phyloP scores from a whole-genome alignment of 1,284 basidiomycete species.

The Ustilago loliicola region DNA sequence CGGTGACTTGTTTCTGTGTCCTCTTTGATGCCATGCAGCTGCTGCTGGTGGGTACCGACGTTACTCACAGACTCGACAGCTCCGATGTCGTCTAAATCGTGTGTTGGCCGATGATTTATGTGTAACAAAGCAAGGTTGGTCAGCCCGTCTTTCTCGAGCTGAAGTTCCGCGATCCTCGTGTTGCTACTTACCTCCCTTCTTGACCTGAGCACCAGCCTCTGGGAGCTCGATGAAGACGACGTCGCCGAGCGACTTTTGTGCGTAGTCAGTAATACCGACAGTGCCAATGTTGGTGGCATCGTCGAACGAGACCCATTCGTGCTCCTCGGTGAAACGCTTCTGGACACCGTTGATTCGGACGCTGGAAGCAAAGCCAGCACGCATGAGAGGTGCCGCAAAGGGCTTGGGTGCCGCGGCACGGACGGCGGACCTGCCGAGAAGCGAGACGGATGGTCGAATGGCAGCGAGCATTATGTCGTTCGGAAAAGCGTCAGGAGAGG shows the following conservation, averaged over 20 bases:
- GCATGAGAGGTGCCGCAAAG: slow-evolving; percentile 25
- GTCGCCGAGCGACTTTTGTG: slow-evolving; percentile 91
- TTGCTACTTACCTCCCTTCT: slow-evolving; percentile 79
- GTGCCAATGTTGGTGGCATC: slow-evolving; percentile 83
- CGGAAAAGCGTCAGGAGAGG: not conserved
- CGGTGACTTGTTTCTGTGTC: not conserved
- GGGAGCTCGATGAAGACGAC: slow-evolving; percentile 98
- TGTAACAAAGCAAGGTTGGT: not conserved
- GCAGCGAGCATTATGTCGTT: slow-evolving; percentile 32
- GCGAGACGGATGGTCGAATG: slow-evolving; percentile 31
- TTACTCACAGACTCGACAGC: slow-evolving; percentile 86
- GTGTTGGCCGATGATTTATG: not conserved
- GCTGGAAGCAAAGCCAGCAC: slow-evolving; percentile 46
- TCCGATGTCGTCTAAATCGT: slow-evolving; percentile 84
- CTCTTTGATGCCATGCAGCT: not conserved
- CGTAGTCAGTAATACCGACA: slow-evolving; percentile 92
- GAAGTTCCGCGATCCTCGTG: not conserved
- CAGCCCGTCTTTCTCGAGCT: not conserved
- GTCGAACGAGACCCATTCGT: slow-evolving; percentile 90
- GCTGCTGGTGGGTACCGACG: no score
- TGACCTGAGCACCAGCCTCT: slow-evolving; percentile 77
- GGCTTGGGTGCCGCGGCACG: slow-evolving; percentile 38
- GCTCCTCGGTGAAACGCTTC: slow-evolving; percentile 79
- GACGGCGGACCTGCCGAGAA: slow-evolving; percentile 33
- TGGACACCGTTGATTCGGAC: slow-evolving; percentile 37